phyloP scores from a whole-genome alignment of 805 yeast genomes.

The Zygoascus bituminiphila region DNA sequence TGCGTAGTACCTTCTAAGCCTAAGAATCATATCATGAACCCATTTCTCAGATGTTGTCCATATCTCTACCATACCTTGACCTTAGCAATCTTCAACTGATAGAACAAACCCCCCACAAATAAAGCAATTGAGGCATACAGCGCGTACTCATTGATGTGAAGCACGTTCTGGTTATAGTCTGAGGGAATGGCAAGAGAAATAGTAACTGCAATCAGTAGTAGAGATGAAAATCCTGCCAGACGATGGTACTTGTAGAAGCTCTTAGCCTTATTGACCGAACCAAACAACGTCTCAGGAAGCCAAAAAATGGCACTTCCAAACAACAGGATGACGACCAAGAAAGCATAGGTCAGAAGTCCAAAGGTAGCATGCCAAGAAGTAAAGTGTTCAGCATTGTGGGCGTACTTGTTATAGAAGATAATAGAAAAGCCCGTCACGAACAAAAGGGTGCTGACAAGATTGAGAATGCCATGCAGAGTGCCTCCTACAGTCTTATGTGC shows the following conservation, averaged over 20 bases:
- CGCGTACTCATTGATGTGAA: constrained; percentile 13
- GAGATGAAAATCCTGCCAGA: constrained; percentile 20
- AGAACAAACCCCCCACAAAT: constrained; percentile 7
- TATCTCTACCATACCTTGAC: constrained; percentile 5
- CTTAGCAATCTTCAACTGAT: constrained; percentile 10
- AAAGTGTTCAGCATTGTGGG: constrained; percentile 20
- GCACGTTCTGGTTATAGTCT: constrained; percentile 15
- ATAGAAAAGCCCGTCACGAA: constrained; percentile 17
- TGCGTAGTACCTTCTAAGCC: too few species aligned
- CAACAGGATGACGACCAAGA: constrained; percentile 13
- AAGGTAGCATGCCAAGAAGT: constrained; percentile 24
- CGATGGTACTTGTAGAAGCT: constrained; percentile 24
- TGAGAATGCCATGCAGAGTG: constrained; percentile 22
- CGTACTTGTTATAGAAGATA: constrained; percentile 21
- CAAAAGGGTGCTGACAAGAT: constrained; percentile 12
- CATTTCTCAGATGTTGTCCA: neutral
- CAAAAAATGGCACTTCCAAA: constrained; percentile 24
- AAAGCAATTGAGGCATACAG: constrained; percentile 9
- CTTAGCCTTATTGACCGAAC: constrained; percentile 22
- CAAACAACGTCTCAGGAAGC: constrained; percentile 21
- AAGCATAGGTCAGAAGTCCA: constrained; percentile 19
- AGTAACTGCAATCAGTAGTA: constrained; percentile 12
- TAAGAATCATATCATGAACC: too few species aligned
- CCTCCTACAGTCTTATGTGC: constrained; percentile 22
- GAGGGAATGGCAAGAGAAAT: constrained; percentile 17